Conservation (phyloP, 2,329 filamentous ascomycete species). For the Exserohilum turcica region DNA sequence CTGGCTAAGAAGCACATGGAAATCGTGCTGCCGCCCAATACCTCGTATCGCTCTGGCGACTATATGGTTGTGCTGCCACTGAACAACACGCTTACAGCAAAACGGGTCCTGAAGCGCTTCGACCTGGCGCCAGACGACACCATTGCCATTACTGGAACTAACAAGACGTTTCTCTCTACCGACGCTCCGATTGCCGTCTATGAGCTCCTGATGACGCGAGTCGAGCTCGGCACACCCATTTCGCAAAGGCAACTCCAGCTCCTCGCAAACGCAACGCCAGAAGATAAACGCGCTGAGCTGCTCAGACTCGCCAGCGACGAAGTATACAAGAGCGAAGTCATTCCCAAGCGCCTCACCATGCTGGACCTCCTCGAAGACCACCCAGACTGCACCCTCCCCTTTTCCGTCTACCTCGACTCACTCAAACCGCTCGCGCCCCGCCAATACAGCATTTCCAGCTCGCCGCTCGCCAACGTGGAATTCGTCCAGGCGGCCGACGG, state of each 20-base stretch:
- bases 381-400: conserved; percentile 3
- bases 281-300: conserved; percentile 4
- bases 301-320: conserved; percentile 6
- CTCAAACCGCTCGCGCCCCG: conserved; percentile 12
- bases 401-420: conserved; percentile 6
- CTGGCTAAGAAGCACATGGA: conserved; percentile 18
- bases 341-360: conserved; percentile 10
- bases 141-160: conserved; percentile 16
- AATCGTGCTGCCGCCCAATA: conserved; percentile 39
- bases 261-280: conserved; percentile 5
- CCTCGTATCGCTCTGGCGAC: conserved; percentile 71
- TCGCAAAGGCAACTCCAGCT: conserved; percentile 11
- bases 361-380: conserved; percentile 10
- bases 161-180: conserved; percentile 6
- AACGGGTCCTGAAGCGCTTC: conserved; percentile 25
- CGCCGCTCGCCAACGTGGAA: conserved; percentile 60
- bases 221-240: conserved; percentile 12
- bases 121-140: conserved; percentile 8
- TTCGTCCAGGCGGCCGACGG: conserved; percentile 5
- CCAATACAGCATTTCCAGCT: conserved; percentile 65
- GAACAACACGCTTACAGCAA: conserved; percentile 53
- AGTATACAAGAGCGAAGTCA: conserved; percentile 4
- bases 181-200: conserved; percentile 3
- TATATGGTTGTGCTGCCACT: conserved; percentile 74
- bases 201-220: conserved; percentile 11